Base-by-base conservation (phyloP, 805 yeast genomes). In the Millerozyma miso region DNA sequence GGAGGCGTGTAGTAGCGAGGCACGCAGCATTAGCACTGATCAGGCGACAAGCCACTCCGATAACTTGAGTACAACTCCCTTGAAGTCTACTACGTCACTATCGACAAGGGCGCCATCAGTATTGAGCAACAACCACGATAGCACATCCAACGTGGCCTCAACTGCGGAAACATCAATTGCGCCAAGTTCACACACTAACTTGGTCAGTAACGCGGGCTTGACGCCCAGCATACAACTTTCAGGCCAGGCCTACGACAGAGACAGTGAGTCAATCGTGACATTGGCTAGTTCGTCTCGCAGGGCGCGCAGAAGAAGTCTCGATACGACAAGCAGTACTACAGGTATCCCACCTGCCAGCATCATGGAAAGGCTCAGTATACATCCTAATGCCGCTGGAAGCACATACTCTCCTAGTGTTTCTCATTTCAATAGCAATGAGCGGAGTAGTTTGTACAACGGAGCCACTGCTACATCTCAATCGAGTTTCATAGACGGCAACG, bases 341-440 rank as follows among this genome's bases (percentile, higher is more conserved):
- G 88, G 88, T 0, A 82, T 83, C 14, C 80, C 88, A 1, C 88
- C 89, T 0, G 84, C 86, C n/a, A 78, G 85, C 49, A 80, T 83
- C 7, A 64, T 80, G 63, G 88, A 81, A 49, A 63, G 83, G 40
- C 62, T 77, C 23, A 46, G 59, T 20, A 63, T 59, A 29, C 60
- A 61, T 20, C 65, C 69, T 1, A 58, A 57, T 2, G 57, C 65
- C 19, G 62, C 60, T 10, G 56, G 52, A 40, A 55, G 63, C 43
- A 37, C 55, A 1, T 53, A 55, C 39, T 52, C 59, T 4, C 43
- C 45, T 3, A 55, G 59, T 33, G 37, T 51, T n/a, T 23, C 37
- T 8, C 41, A 43, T 14, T 32, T 32, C 14, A 32, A 32, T 13
- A 39, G 23, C 13, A 37, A 39, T 19, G 49, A 46, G 15, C 38